A percentile compares a stretch with the other conserved stretches of the same genome.
These are phyloP conservation scores for Royoungia palumana DNA, from an alignment of 768 basidiomycete species.

Conservation along the genomic window DNA sequence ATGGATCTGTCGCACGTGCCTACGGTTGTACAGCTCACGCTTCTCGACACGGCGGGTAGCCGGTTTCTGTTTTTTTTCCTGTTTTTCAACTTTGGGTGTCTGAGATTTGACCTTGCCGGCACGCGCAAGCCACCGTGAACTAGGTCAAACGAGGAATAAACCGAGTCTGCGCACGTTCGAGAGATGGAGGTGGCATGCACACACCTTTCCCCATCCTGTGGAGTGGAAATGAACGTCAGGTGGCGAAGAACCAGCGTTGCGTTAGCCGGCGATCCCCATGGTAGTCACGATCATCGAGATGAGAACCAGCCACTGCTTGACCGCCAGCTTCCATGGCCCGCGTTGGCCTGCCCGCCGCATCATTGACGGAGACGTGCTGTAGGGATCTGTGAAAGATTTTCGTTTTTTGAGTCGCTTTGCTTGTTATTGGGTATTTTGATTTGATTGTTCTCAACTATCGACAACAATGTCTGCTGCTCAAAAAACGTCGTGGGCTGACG, in stretches of 20 bases:
- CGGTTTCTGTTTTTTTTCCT: constrained; percentile 99
- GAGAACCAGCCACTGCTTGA: too few species aligned
- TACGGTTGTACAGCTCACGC: constrained; percentile 86
- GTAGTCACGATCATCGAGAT: too few species aligned
- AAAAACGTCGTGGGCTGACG: constrained; percentile 87
- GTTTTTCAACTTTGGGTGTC: constrained; percentile 94
- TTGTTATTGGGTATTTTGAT: constrained; percentile 18
- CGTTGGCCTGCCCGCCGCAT: too few species aligned
- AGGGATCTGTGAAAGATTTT: too few species aligned
- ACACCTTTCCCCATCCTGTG: constrained; percentile 72
- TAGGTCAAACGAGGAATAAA: constrained; percentile 24
- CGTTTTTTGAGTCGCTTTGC: neutral
- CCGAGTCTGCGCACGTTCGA: neutral
- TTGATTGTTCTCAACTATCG: constrained; percentile 12
- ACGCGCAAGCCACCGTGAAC: constrained; percentile 98
- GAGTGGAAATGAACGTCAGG: constrained; percentile 39
- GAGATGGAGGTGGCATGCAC: constrained; percentile 4
- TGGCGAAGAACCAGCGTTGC: constrained; percentile 36
- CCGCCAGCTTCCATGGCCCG: too few species aligned
- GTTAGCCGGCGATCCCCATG: constrained; percentile 30
- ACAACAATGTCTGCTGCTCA: constrained; percentile 21
- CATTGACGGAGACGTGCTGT: too few species aligned
- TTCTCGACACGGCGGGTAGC: constrained; percentile 98
- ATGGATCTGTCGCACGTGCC: constrained; percentile 46
- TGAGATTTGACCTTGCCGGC: constrained; percentile 99